Evolutionary conservation across 2,329 filamentous ascomycete species (phyloP).

Genomic region (Aotearoamyces nothofagi): DNA sequence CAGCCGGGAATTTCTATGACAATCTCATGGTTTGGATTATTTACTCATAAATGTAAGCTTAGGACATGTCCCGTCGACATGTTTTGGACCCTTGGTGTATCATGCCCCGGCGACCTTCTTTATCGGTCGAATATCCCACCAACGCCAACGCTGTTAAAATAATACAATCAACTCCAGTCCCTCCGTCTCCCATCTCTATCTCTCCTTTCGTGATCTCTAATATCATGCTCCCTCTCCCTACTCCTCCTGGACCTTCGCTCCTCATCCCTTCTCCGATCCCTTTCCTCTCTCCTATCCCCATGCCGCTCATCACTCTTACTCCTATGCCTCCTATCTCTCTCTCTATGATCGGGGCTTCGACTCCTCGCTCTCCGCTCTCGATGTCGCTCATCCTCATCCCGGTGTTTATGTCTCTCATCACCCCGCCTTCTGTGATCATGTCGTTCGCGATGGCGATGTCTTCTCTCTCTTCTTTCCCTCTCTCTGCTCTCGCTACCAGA

Average conservation of each 20-base stretch:
- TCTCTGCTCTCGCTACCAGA: constrained; percentile 7
- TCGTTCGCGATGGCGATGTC: constrained; percentile 17
- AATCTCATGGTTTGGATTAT: too few species aligned
- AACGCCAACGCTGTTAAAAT: too few species aligned
- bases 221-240: constrained; percentile 12
- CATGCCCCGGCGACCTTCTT: too few species aligned
- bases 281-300: constrained; percentile 13
- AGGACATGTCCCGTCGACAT: too few species aligned
- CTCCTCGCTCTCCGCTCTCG: constrained; percentile 7
- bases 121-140: too few species aligned
- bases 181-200: constrained; percentile 5
- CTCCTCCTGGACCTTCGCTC: constrained; percentile 7
- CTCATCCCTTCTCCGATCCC: constrained; percentile 7
- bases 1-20: too few species aligned
- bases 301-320: constrained; percentile 14
- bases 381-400: constrained; percentile 9
- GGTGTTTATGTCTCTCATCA: constrained; percentile 11
- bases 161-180: too few species aligned
- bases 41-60: too few species aligned
- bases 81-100: too few species aligned
- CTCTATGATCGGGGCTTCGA: constrained; percentile 14
- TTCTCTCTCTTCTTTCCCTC: constrained; percentile 17
- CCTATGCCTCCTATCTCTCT: constrained; percentile 11
- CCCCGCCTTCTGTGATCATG: constrained; percentile 15
- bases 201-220: too few species aligned